A percentile compares a stretch with the other conserved stretches of the same genome.
Conservation (phyloP, 163 green algal genomes). For the Coccomyxa subellipsoidea region DNA sequence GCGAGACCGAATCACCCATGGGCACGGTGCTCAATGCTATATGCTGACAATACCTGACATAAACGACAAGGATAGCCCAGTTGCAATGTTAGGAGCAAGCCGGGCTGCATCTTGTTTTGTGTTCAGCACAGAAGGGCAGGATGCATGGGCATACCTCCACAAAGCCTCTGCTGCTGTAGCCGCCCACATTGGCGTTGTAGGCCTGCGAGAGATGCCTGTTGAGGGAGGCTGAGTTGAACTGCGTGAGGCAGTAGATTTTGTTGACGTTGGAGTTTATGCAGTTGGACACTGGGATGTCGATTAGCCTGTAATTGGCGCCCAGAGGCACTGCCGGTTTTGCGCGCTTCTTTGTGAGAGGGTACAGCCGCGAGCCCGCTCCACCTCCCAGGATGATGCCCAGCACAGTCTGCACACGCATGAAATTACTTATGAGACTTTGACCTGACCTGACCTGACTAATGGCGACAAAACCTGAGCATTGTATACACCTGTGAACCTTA, state of each 20-base stretch:
- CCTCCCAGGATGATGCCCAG: constrained; percentile 94
- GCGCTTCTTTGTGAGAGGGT: constrained; percentile 95
- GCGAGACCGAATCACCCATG: too few relatives aligned
- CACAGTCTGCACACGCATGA: constrained; percentile 43
- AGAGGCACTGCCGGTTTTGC: constrained; percentile 98
- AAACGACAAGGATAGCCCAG: too few relatives aligned
- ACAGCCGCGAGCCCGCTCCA: constrained; percentile 94
- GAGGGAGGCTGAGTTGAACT: constrained; percentile 98
- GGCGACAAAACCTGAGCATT: too few relatives aligned
- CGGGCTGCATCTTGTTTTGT: background rate
- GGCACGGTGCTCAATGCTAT: too few relatives aligned
- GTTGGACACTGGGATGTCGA: constrained; percentile 98
- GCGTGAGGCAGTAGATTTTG: constrained; percentile 97
- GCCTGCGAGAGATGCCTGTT: constrained; percentile 93
- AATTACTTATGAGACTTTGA: background rate
- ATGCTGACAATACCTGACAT: too few relatives aligned
- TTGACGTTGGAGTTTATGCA: constrained; percentile 95
- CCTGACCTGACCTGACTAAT: too few relatives aligned
- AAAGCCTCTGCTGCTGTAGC: constrained; percentile 83
- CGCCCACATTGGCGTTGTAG: constrained; percentile 75
- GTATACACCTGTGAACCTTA: too few relatives aligned
- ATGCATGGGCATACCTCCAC: constrained; percentile 65
- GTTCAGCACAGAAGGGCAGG: background rate
- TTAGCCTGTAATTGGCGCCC: constrained; percentile 96
- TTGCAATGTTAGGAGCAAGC: too few relatives aligned